Conservation (phyloP, 1,139 yeast species). For the Arxiozyma telluris region DNA sequence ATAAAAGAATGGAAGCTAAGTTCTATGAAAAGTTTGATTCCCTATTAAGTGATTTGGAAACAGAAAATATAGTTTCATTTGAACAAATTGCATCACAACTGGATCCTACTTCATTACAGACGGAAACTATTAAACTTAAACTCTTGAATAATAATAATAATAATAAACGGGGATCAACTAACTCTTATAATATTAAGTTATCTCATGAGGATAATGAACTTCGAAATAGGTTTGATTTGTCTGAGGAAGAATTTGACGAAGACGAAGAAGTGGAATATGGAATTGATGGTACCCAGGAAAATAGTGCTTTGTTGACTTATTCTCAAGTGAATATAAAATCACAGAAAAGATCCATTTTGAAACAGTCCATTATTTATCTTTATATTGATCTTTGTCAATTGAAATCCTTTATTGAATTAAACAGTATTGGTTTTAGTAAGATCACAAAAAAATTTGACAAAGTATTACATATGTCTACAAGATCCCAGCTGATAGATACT, state of each 20-base stretch:
- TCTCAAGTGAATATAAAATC: conserved; percentile 32
- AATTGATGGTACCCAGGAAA: conserved; percentile 29
- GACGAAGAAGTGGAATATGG: conserved; percentile 30
- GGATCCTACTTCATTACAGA: background rate
- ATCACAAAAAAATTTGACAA: conserved; percentile 66
- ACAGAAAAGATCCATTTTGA: conserved; percentile 41
- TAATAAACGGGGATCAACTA: conserved; percentile 2
- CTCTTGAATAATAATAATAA: background rate
- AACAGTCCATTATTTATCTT: conserved; percentile 47
- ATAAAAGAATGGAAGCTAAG: conserved; percentile 42
- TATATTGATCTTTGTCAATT: conserved; percentile 54
- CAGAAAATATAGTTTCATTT: conserved; percentile 17
- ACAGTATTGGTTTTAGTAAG: conserved; percentile 58
- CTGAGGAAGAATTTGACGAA: conserved; percentile 23
- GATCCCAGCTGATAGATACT: conserved; percentile 38
- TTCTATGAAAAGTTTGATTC: conserved; percentile 42
- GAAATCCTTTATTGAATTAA: conserved; percentile 57
- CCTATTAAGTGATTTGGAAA: conserved; percentile 40
- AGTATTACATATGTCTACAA: conserved; percentile 43
- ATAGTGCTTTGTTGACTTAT: conserved; percentile 32
- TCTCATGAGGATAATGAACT: conserved; percentile 4
- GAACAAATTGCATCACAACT: background rate
- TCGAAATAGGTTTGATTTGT: conserved; percentile 7
- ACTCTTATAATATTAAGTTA: conserved; percentile 6
- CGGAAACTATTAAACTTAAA: background rate